Base-by-base conservation (phyloP, 371 early-diverging fungal species). In the Apophysomyces trapeziformis region DNA sequence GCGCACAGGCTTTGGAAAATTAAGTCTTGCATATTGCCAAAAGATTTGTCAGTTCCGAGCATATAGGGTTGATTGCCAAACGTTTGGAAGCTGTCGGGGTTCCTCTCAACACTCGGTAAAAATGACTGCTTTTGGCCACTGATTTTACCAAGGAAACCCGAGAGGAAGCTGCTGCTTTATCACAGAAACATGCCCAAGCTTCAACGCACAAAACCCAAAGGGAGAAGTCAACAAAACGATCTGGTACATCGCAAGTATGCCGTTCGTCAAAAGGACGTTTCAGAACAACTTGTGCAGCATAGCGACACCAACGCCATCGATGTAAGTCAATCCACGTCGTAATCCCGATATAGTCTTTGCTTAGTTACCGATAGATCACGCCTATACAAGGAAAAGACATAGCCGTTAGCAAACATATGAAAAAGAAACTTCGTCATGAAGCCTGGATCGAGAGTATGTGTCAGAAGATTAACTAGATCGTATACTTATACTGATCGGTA, bases 371-470 rank as follows among this genome's bases (percentile, higher is more conserved):
- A 12, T 63, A 41, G 16, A 45, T 16, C 7, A 18, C 57, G 5
- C 13, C 47, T 59, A 65, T 67, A 3, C 65, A 72, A 38, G 58
- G 71, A 45, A 67, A 69, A 46, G 71, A 78, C 13, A 64, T 66
- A 58, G 63, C 61, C 5, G 41, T 68, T 14, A 80, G 74, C 44
- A 85, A 85, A 67, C 68, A 76, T 16, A 69, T 75, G 47, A 85
- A 85, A 63, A 82, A 82, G 72, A 87, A 85, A 47, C 57, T 75
- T 59, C 77, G 85, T 14, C 86, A 87, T 66, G 83, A 85, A 54
- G 82, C 79, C 11, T 87, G 85, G 85, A 72, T 87, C 32, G 80
- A 83, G 45, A 87, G 85, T 85, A 82, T 64, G 77, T 64, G 39
- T 32, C 44, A 39, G 18, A 35, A 21, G 18, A 38, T 39, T 8